Evolutionary conservation across 371 early-diverging fungal genomes (phyloP).

Genomic region (Mortierella sp.): DNA sequence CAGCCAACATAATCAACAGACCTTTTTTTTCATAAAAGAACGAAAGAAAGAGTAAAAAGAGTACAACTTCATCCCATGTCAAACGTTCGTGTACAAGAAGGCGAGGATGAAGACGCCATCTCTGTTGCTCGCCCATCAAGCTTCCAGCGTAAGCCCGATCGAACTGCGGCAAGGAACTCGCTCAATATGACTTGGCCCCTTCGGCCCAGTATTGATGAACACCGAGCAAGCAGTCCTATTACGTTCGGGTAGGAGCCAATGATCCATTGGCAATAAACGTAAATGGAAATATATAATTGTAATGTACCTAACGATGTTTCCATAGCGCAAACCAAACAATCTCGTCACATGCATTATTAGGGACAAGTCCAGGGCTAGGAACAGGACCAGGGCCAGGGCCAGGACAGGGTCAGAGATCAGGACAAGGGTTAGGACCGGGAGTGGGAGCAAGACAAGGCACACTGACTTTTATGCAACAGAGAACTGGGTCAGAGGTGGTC

Average conservation of each 20-base stretch:
- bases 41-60: not conserved
- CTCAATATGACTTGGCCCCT: constrained; percentile 47
- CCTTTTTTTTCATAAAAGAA: too few species aligned
- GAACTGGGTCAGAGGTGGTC: constrained; percentile 5
- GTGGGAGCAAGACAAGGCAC: not conserved
- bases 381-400: constrained; percentile 3
- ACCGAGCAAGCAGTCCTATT: constrained; percentile 14
- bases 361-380: constrained; percentile 6
- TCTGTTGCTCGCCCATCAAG: constrained; percentile 25
- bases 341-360: constrained; percentile 10
- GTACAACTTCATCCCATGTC: constrained; percentile 26
- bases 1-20: too few species aligned
- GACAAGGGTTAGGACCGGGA: not conserved
- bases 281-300: not conserved
- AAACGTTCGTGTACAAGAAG: constrained; percentile 49
- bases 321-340: constrained; percentile 18
- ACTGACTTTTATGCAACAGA: not conserved
- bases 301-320: not conserved
- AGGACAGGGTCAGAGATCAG: constrained; percentile 6
- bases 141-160: constrained; percentile 17
- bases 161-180: constrained; percentile 29
- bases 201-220: constrained; percentile 34
- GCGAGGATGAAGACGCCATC: constrained; percentile 54
- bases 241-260: constrained; percentile 23
- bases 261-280: not conserved